These are phyloP conservation scores for Aspergillus carlsbadensis DNA, from an alignment of 495 filamentous ascomycete genomes.

Conservation along the genomic window DNA sequence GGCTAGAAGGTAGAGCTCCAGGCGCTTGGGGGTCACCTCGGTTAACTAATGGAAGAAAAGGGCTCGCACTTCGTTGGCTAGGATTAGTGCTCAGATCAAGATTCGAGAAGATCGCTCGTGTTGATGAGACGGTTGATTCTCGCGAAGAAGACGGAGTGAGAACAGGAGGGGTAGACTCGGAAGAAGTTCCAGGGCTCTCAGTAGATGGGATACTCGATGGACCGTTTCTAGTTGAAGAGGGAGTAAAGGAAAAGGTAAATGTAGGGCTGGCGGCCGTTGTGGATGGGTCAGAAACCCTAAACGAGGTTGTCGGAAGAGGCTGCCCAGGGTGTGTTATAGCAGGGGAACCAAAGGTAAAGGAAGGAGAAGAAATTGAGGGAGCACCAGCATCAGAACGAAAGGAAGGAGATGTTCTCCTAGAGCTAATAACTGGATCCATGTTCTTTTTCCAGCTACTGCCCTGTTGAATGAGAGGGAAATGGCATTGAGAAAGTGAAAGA, in stretches of 20 bases:
- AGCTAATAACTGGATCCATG: not conserved
- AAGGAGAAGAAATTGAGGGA: not conserved
- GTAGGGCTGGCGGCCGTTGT: not conserved
- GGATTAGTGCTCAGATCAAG: not conserved
- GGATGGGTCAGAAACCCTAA: not conserved
- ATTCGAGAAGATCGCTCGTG: not conserved
- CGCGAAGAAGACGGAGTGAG: not conserved
- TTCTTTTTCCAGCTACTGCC: not conserved
- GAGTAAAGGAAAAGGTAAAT: slow-evolving; percentile 3
- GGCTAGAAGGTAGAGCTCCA: not conserved
- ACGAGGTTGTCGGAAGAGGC: not conserved
- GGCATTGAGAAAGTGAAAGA: no score
- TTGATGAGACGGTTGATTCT: not conserved
- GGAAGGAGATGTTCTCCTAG: no score
- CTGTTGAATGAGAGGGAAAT: not conserved
- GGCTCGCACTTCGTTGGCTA: not conserved
- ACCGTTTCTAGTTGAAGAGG: not conserved
- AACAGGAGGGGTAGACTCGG: not conserved
- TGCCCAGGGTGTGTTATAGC: not conserved
- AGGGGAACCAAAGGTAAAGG: not conserved
- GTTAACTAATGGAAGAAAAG: not conserved
- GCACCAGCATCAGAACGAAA: not conserved
- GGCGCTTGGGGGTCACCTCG: not conserved
- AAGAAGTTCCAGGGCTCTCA: not conserved
- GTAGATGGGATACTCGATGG: not conserved